Evolutionary conservation across 2,329 filamentous ascomycete genomes (phyloP).

Genomic region (Mariannaea elegans): DNA sequence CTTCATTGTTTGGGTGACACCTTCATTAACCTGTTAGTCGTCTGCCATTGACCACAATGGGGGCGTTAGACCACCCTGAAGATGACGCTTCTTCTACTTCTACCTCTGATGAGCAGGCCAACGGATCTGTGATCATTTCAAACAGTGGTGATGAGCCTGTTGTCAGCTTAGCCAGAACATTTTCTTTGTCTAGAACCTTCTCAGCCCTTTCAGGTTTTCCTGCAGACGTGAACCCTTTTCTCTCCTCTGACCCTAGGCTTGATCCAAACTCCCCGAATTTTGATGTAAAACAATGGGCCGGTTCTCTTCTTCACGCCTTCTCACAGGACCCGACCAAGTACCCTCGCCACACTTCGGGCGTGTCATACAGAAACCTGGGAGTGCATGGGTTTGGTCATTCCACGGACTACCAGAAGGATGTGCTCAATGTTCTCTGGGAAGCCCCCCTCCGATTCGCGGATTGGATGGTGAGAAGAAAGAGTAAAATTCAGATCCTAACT

Average conservation of each 20-base stretch:
- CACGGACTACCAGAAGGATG: slow-evolving; percentile 25
- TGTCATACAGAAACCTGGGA: slow-evolving; percentile 23
- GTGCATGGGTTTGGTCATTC: slow-evolving; percentile 23
- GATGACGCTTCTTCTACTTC: neutral
- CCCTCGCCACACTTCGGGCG: slow-evolving; percentile 24
- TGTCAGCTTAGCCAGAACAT: slow-evolving; percentile 23
- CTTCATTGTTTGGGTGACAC: no score
- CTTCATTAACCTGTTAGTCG: neutral
- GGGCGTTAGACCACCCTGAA: neutral
- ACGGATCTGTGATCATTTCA: slow-evolving; percentile 14
- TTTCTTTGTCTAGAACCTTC: slow-evolving; percentile 25
- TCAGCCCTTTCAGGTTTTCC: slow-evolving; percentile 20
- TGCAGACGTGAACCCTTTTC: slow-evolving; percentile 18
- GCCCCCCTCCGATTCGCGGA: slow-evolving; percentile 11
- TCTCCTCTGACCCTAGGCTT: slow-evolving; percentile 19
- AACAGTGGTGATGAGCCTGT: slow-evolving; percentile 17
- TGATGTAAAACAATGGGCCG: slow-evolving; percentile 18
- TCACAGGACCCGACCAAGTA: slow-evolving; percentile 27
- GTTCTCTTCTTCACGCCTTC: slow-evolving; percentile 29
- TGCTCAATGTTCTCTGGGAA: slow-evolving; percentile 22
- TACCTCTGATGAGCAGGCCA: neutral
- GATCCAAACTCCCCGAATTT: slow-evolving; percentile 26
- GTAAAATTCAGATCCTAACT: slow-evolving; percentile 24
- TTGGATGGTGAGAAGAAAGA: slow-evolving; percentile 7
- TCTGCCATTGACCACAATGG: neutral